Conservation (phyloP, 2,329 filamentous ascomycete genomes). For the Pseudogymnoascus sp. region DNA sequence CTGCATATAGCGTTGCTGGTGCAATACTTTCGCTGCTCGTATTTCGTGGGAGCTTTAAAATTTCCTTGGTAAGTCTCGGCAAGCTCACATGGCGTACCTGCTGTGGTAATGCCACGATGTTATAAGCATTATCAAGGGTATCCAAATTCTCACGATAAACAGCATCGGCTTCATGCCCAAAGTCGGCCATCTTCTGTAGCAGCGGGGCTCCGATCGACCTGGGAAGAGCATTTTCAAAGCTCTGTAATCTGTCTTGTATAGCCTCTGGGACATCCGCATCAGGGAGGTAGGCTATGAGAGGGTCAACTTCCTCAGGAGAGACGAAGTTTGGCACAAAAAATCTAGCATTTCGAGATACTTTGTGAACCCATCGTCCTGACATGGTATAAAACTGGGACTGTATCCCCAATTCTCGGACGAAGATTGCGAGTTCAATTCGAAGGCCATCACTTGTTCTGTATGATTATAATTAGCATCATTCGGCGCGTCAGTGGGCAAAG, state of each 20-base stretch:
- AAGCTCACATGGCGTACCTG: slow-evolving; percentile 28
- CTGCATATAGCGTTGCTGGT: neutral
- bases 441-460: slow-evolving; percentile 16
- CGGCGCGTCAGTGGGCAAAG: neutral
- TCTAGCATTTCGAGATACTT: slow-evolving; percentile 27
- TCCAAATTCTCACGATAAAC: slow-evolving; percentile 41
- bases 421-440: slow-evolving; percentile 39
- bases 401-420: slow-evolving; percentile 35
- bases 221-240: slow-evolving; percentile 37
- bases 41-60: neutral
- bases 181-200: slow-evolving; percentile 35
- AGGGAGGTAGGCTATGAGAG: slow-evolving; percentile 41
- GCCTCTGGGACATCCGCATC: slow-evolving; percentile 29
- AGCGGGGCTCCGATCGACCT: slow-evolving; percentile 39
- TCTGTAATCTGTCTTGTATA: slow-evolving; percentile 30
- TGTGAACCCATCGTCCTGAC: slow-evolving; percentile 42
- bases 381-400: slow-evolving; percentile 44
- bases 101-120: slow-evolving; percentile 36
- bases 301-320: slow-evolving; percentile 34
- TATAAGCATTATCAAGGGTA: slow-evolving; percentile 43
- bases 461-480: slow-evolving; percentile 13
- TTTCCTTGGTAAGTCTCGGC: neutral
- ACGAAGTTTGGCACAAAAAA: slow-evolving; percentile 43
- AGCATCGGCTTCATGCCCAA: slow-evolving; percentile 38
- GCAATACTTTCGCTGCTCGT: neutral